Base-by-base conservation (phyloP, 768 basidiomycete species). In the Vishniacozyma victoriae region DNA sequence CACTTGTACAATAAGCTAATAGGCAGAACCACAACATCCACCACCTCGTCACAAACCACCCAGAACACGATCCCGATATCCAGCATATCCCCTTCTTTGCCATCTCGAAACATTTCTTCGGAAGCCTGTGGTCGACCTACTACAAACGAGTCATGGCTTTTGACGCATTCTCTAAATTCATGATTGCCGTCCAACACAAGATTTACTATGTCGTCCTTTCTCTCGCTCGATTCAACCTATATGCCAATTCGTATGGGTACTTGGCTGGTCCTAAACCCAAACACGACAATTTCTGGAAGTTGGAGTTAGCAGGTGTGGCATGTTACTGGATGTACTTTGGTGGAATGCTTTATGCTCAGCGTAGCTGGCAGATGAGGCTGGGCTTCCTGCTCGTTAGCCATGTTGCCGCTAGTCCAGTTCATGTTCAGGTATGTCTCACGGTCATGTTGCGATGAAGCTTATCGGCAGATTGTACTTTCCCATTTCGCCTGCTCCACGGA, bases 41-140 rank as follows among this genome's bases (percentile, higher is more conserved):
- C 75, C 92, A 96, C 74, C 77, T 96, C 43, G 88, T 96, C 44
- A 86, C 93, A n/a, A 96, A 97, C 65, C 89, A 96, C 57, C 91
- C 90, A 4, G 84, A 91, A 38, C 95, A 99, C 83, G 91, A 77
- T 54, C 77, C 77, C 12, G 76, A 78, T 50, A 77, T 77, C 46
- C 75, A 76, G 45, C 77, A 78, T 55, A 75, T 97, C 15, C 95
- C 95, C 13, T 95, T 99, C 77, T 82, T 99, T 60, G 93, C 92
- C 47, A 87, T 93, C 62, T 84, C 89, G 3, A 83, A 88, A 9
- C 78, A 77, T 14, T 99, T 96, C 75, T 82, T 95, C 71, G 77
- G 79, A 35, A 84, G 82, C 14, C 72, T 96, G 2, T 95, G 86
- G 79, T 93, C 90, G 3, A 88, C 92, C 0, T 99, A 95, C 71